A percentile compares a stretch with the other conserved stretches of the same genome.
Evolutionary conservation across 169 alveolate genomes (phyloP).

Genomic region (Plasmodium malariae): DNA sequence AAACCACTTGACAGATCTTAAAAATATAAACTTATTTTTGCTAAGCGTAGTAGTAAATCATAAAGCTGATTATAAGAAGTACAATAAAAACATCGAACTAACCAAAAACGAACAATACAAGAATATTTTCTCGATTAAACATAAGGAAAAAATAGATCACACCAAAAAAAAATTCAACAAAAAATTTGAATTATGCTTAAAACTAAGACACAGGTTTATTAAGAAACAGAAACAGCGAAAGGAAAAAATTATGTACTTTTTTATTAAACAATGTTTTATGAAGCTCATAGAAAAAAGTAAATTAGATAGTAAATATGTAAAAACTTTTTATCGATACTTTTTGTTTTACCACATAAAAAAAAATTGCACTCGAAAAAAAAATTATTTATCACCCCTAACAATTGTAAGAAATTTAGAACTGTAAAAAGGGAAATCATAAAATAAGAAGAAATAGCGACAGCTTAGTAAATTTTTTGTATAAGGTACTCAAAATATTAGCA

Average conservation of each 20-base stretch:
- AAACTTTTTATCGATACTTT: conserved; percentile 72
- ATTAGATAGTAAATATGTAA: conserved; percentile 22
- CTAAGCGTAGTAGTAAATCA: conserved; percentile 26
- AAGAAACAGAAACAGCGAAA: conserved; percentile 46
- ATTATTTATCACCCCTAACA: conserved; percentile 53
- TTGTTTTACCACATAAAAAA: conserved; percentile 62
- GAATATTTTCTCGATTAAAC: not conserved
- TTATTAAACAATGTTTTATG: conserved; percentile 29
- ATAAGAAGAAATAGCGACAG: conserved; percentile 1
- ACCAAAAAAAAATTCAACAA: conserved; percentile 16
- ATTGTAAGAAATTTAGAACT: conserved; percentile 15
- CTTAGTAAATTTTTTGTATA: not conserved
- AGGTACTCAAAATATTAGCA: not conserved
- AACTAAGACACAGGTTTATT: conserved; percentile 10
- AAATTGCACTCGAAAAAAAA: conserved; percentile 65
- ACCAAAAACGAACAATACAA: not conserved
- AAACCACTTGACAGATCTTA: conserved; percentile 29
- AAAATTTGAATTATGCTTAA: conserved; percentile 42
- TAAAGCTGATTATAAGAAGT: not conserved
- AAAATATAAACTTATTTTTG: conserved; percentile 57
- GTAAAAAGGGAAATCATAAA: not conserved
- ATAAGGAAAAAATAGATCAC: not conserved
- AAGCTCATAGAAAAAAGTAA: conserved; percentile 17
- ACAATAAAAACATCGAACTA: not conserved
- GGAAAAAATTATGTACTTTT: conserved; percentile 61